Conservation (phyloP, 192 early-diverging fungal species). For the Podila clonocystis region DNA sequence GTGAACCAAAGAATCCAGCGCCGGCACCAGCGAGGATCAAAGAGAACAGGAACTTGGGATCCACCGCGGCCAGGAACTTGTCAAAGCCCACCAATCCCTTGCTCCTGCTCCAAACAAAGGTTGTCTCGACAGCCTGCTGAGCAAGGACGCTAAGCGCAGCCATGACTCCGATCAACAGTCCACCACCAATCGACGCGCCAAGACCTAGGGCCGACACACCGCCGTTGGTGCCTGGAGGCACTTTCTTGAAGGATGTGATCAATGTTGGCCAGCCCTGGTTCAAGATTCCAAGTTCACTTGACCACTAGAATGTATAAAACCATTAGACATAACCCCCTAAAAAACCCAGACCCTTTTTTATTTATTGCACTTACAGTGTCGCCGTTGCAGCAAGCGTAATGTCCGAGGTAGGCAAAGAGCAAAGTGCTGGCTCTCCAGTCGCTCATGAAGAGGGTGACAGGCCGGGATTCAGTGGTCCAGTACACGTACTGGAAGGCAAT, state of each 20-base stretch:
- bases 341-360: not conserved
- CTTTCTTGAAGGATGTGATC: constrained; percentile 81
- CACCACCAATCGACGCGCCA: constrained; percentile 81
- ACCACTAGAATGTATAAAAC: constrained; percentile 65
- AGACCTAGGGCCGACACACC: constrained; percentile 80
- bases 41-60: constrained; percentile 17
- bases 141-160: constrained; percentile 62
- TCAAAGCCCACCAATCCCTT: constrained; percentile 24
- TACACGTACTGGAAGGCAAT: constrained; percentile 53
- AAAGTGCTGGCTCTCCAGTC: constrained; percentile 45
- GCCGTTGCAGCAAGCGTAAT: constrained; percentile 67
- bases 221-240: constrained; percentile 94
- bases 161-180: constrained; percentile 71
- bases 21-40: constrained; percentile 66
- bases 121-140: constrained; percentile 56
- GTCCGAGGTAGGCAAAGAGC: constrained; percentile 63
- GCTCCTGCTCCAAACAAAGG: constrained; percentile 33
- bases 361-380: constrained; percentile 56
- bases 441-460: constrained; percentile 35
- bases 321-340: not conserved
- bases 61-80: constrained; percentile 46
- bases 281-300: constrained; percentile 90
- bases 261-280: constrained; percentile 77
- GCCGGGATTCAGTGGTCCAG: constrained; percentile 31
- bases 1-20: constrained; percentile 79